Evolutionary conservation across 495 filamentous ascomycete species (phyloP).

Genomic region (Parmelia sp.): DNA sequence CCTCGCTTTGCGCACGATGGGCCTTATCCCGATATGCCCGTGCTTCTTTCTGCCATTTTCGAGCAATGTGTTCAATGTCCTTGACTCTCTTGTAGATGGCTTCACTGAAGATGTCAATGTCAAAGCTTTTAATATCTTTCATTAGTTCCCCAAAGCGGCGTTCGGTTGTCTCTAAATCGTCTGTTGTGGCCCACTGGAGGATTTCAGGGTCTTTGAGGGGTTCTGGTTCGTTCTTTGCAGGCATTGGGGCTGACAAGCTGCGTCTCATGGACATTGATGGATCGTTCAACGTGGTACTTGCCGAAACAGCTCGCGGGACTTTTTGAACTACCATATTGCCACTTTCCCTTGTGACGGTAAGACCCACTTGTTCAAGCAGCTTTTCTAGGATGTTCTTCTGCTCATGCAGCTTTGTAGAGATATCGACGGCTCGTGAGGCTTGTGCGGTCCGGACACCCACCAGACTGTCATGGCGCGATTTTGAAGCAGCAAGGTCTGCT

Average conservation of each 20-base stretch:
- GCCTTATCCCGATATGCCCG: conserved; percentile 82
- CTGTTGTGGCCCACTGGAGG: conserved; percentile 70
- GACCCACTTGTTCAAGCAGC: conserved; percentile 80
- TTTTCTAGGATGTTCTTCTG: conserved; percentile 70
- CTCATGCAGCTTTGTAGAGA: conserved; percentile 70
- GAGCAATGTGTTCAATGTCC: conserved; percentile 80
- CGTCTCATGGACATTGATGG: conserved; percentile 46
- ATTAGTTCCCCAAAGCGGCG: conserved; percentile 67
- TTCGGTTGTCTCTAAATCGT: conserved; percentile 59
- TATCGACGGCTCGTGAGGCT: conserved; percentile 63
- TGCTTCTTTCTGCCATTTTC: conserved; percentile 85
- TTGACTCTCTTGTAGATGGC: conserved; percentile 77
- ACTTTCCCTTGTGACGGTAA: conserved; percentile 67
- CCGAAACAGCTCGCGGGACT: conserved; percentile 57
- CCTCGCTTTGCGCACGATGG: conserved; percentile 74
- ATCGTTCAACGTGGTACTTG: conserved; percentile 57
- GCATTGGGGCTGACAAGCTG: conserved; percentile 32
- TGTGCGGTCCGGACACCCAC: conserved; percentile 53
- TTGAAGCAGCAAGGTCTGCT: conserved; percentile 48
- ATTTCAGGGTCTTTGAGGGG: conserved; percentile 54
- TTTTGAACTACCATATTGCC: conserved; percentile 69
- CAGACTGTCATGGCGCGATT: conserved; percentile 36
- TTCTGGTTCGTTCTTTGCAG: conserved; percentile 32
- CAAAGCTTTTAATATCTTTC: conserved; percentile 62
- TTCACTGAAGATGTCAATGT: conserved; percentile 75